phyloP scores from a whole-genome alignment of 768 basidiomycete genomes.

The Serendipita sp. region DNA sequence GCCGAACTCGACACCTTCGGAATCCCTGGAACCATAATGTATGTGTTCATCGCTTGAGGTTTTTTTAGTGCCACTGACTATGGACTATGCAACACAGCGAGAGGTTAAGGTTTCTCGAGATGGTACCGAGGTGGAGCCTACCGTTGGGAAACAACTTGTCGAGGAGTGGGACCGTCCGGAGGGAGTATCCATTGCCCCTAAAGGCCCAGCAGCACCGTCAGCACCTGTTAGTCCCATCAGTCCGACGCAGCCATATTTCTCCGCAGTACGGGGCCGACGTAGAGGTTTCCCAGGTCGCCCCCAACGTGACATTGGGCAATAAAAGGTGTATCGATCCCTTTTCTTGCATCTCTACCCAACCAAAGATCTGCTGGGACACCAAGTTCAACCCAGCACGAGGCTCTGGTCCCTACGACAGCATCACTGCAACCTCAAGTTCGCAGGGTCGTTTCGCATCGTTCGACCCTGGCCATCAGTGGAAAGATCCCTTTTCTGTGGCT shows the following conservation, averaged over 20 bases:
- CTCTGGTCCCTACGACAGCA: not conserved
- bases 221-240: not conserved
- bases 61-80: not conserved
- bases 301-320: not conserved
- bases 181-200: not conserved
- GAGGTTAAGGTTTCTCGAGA: constrained; percentile 74
- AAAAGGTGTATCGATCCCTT: not conserved
- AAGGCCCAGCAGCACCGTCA: not conserved
- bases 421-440: not conserved
- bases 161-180: constrained; percentile 42
- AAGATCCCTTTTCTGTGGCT: too few species aligned
- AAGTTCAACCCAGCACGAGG: not conserved
- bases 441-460: too few species aligned
- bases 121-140: constrained; percentile 84
- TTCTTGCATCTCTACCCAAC: not conserved
- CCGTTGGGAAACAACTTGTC: constrained; percentile 47
- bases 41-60: constrained; percentile 21
- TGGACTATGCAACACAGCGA: constrained; percentile 16
- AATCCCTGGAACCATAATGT: constrained; percentile 85
- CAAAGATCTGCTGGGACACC: not conserved
- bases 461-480: too few species aligned
- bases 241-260: not conserved
- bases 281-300: not conserved
- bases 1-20: constrained; percentile 58
- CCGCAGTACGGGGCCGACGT: not conserved